Evolutionary conservation across 257 asterid genomes (phyloP).

Genomic region (Nicotiana otophora): DNA sequence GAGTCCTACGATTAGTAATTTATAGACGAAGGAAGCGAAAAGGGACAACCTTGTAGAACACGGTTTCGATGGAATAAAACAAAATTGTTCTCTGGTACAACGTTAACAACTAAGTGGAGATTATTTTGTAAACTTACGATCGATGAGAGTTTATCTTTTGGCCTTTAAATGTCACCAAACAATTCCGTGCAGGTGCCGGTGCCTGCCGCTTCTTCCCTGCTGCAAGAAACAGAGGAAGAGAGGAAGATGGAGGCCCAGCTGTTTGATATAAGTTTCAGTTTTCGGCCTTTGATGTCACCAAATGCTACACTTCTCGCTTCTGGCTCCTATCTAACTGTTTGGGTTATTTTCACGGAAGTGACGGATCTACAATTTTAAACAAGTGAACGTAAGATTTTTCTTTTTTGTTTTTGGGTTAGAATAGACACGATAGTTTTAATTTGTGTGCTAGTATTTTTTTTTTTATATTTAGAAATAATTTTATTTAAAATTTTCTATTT

Average conservation of each 20-base stretch:
- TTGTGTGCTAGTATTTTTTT: no score
- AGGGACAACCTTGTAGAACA: neutral
- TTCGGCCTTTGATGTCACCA: neutral
- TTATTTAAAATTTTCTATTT: no score
- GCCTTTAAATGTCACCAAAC: neutral
- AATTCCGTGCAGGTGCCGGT: neutral
- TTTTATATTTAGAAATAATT: no score
- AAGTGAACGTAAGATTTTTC: neutral
- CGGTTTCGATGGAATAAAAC: neutral
- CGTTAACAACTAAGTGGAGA: neutral
- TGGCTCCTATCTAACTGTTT: neutral
- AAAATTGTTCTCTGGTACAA: neutral
- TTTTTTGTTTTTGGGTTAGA: no score
- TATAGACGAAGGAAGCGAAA: neutral
- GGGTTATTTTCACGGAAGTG: neutral
- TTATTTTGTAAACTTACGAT: neutral
- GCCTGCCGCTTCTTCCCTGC: neutral
- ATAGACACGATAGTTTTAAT: no score
- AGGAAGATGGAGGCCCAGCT: neutral
- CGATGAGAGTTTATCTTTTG: neutral
- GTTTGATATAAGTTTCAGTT: neutral
- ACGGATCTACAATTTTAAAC: neutral
- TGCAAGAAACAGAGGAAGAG: neutral
- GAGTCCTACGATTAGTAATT: no score
- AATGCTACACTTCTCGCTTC: neutral